These are phyloP conservation scores for Teratosphaeriaceae sp. DNA, from an alignment of 2,329 filamentous ascomycete species.

Conservation along the genomic window DNA sequence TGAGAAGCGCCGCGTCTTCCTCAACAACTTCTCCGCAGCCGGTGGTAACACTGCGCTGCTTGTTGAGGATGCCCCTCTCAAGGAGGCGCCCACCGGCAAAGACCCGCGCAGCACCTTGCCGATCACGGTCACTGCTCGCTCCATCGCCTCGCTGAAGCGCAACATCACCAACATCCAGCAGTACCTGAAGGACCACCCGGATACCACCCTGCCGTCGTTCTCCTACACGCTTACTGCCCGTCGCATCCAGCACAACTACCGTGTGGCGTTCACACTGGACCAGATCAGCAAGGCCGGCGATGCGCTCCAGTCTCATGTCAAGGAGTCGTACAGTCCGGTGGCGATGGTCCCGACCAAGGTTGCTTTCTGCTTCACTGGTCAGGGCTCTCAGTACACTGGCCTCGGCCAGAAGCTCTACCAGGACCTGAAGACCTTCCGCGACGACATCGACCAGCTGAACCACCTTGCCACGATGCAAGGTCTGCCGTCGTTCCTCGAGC, in stretches of 20 bases:
- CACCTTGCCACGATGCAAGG: constrained; percentile 21
- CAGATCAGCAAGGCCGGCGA: neutral
- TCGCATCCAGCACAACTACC: constrained; percentile 37
- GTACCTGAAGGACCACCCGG: constrained; percentile 50
- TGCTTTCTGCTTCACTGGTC: constrained; percentile 35
- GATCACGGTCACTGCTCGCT: constrained; percentile 55
- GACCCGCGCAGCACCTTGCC: constrained; percentile 54
- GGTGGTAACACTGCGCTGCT: constrained; percentile 65
- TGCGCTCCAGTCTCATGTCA: neutral
- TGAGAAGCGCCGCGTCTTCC: constrained; percentile 33
- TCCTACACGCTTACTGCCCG: constrained; percentile 63
- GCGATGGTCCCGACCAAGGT: neutral
- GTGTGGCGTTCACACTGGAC: constrained; percentile 28
- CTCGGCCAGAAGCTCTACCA: constrained; percentile 29
- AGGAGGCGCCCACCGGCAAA: constrained; percentile 20
- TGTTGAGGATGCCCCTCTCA: constrained; percentile 53
- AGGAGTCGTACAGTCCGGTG: too few species aligned
- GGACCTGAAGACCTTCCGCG: constrained; percentile 22
- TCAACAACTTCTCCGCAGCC: constrained; percentile 67
- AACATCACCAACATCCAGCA: constrained; percentile 51
- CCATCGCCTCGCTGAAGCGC: constrained; percentile 37
- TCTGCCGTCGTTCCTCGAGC: constrained; percentile 27
- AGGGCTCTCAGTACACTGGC: constrained; percentile 26
- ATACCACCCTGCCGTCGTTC: constrained; percentile 45
- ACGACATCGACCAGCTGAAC: constrained; percentile 27